These are phyloP conservation scores for Coemansia sp. DNA, from an alignment of 192 early-diverging fungal species.

Conservation along the genomic window DNA sequence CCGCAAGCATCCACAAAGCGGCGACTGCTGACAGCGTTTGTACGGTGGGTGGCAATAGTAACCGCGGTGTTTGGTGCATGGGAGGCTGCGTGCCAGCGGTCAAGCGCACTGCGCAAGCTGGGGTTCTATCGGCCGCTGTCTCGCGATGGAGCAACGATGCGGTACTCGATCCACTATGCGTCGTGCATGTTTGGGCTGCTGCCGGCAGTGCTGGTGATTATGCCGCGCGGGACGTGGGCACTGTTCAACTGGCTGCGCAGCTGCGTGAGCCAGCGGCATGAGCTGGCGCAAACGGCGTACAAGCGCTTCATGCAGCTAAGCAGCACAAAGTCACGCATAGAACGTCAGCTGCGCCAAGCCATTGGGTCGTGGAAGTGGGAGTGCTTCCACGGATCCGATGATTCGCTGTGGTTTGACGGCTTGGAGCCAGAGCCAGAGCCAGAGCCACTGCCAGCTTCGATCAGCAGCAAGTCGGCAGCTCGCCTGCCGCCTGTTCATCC, in stretches of 20 bases:
- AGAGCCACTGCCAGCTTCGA: not conserved
- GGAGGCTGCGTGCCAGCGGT: slow-evolving; percentile 22
- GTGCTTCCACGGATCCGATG: slow-evolving; percentile 14
- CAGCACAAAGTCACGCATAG: slow-evolving; percentile 25
- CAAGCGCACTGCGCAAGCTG: slow-evolving; percentile 16
- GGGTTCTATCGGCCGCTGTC: slow-evolving; percentile 28
- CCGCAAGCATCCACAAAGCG: slow-evolving; percentile 24
- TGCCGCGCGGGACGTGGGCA: slow-evolving; percentile 49
- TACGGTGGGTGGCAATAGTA: slow-evolving; percentile 21
- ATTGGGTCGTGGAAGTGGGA: slow-evolving; percentile 50
- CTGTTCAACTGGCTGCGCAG: slow-evolving; percentile 41
- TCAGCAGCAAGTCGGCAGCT: slow-evolving; percentile 11
- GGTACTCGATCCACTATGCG: slow-evolving; percentile 36
- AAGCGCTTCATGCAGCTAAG: slow-evolving; percentile 17
- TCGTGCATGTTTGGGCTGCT: slow-evolving; percentile 32
- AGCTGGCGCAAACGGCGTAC: slow-evolving; percentile 20
- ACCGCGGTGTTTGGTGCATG: slow-evolving; percentile 11
- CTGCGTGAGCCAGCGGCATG: slow-evolving; percentile 34
- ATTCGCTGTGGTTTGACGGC: slow-evolving; percentile 11
- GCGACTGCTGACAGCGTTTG: slow-evolving; percentile 16
- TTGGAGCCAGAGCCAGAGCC: slow-evolving; percentile 1
- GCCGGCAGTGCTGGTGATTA: slow-evolving; percentile 31
- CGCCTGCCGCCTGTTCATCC: slow-evolving; percentile 33
- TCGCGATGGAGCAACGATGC: slow-evolving; percentile 26
- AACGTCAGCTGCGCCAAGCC: slow-evolving; percentile 26